These are phyloP conservation scores for Trifolium fragiferum DNA, from an alignment of 306 rosid species.

Conservation along the genomic window DNA sequence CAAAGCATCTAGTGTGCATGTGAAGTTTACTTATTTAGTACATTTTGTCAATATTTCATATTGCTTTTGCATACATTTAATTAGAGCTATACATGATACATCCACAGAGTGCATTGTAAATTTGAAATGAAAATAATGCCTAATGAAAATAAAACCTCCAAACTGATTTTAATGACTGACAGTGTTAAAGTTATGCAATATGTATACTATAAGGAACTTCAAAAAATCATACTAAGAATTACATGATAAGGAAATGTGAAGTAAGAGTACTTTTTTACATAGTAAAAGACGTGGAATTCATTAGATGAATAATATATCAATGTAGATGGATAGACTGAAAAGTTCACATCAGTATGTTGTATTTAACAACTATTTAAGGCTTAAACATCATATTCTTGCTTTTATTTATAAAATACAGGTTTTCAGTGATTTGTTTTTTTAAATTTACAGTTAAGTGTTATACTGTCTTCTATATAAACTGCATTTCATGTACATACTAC, in stretches of 20 bases:
- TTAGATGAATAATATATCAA: not conserved
- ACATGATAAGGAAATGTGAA: not conserved
- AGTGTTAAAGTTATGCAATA: not conserved
- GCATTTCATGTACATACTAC: constrained; percentile 8
- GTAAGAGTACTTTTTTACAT: not conserved
- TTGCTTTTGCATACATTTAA: not conserved
- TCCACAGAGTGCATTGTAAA: not conserved
- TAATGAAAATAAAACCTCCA: not conserved
- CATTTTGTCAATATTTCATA: not conserved
- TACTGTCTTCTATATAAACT: not conserved
- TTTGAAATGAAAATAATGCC: not conserved
- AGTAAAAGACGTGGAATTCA: not conserved
- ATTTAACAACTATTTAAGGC: not conserved
- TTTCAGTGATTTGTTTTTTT: not conserved
- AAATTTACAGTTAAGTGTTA: too few species aligned
- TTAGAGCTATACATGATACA: not conserved
- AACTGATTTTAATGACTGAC: not conserved
- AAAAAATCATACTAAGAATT: not conserved
- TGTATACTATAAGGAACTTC: not conserved
- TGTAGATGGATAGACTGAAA: not conserved
- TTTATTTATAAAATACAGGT: too few species aligned
- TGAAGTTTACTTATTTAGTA: not conserved
- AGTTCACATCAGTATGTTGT: not conserved
- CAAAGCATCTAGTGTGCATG: not conserved
- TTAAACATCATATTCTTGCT: too few species aligned